Evolutionary conservation across 2,329 filamentous ascomycete genomes (phyloP).

Genomic region (Grosmannia penicillata): DNA sequence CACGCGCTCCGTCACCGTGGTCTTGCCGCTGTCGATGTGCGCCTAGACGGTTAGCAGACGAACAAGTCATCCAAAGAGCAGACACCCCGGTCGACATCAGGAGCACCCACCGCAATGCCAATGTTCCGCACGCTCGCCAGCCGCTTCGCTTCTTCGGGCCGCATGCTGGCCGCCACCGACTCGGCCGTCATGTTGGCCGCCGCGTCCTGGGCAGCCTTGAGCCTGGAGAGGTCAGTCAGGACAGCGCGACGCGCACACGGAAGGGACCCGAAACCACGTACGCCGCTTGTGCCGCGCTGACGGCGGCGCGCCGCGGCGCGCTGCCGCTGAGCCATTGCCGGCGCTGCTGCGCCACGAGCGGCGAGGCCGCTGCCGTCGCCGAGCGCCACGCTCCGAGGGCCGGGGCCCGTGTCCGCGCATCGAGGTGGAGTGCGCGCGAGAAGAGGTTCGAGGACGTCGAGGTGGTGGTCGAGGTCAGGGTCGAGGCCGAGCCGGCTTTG

Average conservation of each 20-base stretch:
- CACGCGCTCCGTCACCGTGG: conserved; percentile 88
- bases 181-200: conserved; percentile 36
- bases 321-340: conserved; percentile 25
- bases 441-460: too few relatives aligned
- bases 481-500: not conserved
- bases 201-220: conserved; percentile 39
- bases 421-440: too few relatives aligned
- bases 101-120: conserved; percentile 78
- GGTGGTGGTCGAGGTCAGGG: not conserved
- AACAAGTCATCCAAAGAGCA: too few relatives aligned
- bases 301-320: conserved; percentile 18
- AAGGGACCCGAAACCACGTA: conserved; percentile 13
- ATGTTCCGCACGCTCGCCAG: conserved; percentile 84
- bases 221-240: conserved; percentile 13
- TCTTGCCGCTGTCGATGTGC: conserved; percentile 98
- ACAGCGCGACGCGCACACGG: not conserved
- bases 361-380: too few relatives aligned
- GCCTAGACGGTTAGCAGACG: conserved; percentile 51
- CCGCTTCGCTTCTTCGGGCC: conserved; percentile 62
- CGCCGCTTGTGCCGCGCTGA: conserved; percentile 23
- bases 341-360: not conserved
- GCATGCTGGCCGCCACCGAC: conserved; percentile 62
- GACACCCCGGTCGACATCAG: conserved; percentile 2
- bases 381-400: too few relatives aligned
- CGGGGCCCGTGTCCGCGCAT: too few relatives aligned